phyloP scores from a whole-genome alignment of 176 grass and related monocot genomes.

The Oryza nivara region DNA sequence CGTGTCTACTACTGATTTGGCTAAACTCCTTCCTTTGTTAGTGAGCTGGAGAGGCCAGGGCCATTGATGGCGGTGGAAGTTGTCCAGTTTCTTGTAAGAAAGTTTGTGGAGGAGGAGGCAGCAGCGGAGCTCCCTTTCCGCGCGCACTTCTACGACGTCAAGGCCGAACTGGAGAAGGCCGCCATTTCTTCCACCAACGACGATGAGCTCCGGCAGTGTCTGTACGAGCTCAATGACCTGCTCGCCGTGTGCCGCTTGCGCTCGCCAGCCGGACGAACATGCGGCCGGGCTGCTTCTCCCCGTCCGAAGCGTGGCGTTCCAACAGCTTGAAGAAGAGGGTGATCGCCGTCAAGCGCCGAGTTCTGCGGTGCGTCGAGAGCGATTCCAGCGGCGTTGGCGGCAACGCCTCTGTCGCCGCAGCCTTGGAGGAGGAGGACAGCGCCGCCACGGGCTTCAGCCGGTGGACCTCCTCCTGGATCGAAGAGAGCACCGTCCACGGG shows the following conservation, averaged over 20 bases:
- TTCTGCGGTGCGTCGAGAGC: conserved; percentile 22
- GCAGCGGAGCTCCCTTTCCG: conserved; percentile 40
- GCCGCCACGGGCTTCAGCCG: conserved; percentile 13
- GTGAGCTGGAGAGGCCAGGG: background rate
- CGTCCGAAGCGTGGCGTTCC: conserved; percentile 12
- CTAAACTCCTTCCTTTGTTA: too few relatives aligned
- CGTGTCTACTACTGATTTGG: too few relatives aligned
- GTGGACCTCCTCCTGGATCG: conserved; percentile 42
- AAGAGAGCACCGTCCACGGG: conserved; percentile 38
- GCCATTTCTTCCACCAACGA: conserved; percentile 34
- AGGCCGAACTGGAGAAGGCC: conserved; percentile 32
- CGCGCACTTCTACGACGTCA: conserved; percentile 34
- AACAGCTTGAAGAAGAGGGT: conserved; percentile 42
- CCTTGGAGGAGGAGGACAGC: background rate
- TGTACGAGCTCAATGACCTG: conserved; percentile 56
- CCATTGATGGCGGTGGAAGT: conserved; percentile 42
- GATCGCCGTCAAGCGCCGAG: conserved; percentile 14
- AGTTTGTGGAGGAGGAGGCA: conserved; percentile 39
- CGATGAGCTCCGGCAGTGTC: conserved; percentile 52
- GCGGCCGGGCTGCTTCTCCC: background rate
- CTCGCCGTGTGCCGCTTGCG: conserved; percentile 42
- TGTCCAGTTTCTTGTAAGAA: conserved; percentile 47
- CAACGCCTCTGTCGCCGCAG: background rate
- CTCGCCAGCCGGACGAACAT: conserved; percentile 4
- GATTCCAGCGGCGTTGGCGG: background rate